Percentiles rank a stretch among this genome's conserved stretches.
Evolutionary conservation across 257 asterid genomes (phyloP).

Genomic region (Solanum lignicaule): DNA sequence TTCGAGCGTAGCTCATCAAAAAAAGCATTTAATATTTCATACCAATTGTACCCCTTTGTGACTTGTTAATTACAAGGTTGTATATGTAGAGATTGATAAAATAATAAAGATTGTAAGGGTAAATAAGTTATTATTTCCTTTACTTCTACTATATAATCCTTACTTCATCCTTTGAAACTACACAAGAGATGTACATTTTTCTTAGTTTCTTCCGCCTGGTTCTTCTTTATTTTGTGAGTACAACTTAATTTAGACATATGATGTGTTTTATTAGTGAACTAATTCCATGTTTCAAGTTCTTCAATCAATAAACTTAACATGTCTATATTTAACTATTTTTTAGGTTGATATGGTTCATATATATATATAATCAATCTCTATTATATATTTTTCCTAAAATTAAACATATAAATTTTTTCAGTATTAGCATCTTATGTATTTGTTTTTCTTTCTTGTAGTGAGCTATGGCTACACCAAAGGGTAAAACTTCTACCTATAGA

Average conservation of each 20-base stretch:
- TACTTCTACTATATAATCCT: not conserved
- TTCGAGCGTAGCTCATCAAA: not conserved
- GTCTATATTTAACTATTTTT: not conserved
- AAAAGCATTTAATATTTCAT: not conserved
- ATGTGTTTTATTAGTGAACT: not conserved
- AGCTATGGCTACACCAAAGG: not conserved
- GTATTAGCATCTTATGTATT: not conserved
- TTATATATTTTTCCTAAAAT: not conserved
- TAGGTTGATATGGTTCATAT: not conserved
- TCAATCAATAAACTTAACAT: not conserved
- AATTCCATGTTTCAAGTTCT: not conserved
- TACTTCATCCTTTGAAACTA: not conserved
- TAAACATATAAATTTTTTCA: not conserved
- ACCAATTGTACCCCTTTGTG: not conserved
- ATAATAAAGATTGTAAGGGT: not conserved
- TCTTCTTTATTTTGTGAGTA: too few relatives aligned
- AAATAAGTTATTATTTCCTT: not conserved
- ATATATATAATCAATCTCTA: too few relatives aligned
- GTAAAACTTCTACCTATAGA: not conserved
- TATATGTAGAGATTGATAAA: not conserved
- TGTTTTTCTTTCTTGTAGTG: not conserved
- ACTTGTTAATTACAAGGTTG: not conserved
- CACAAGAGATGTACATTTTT: not conserved
- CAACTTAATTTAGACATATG: not conserved
- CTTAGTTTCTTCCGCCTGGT: not conserved